Evolutionary conservation across 2,329 filamentous ascomycete species (phyloP).

Genomic region (Dactylellina haptotyla): DNA sequence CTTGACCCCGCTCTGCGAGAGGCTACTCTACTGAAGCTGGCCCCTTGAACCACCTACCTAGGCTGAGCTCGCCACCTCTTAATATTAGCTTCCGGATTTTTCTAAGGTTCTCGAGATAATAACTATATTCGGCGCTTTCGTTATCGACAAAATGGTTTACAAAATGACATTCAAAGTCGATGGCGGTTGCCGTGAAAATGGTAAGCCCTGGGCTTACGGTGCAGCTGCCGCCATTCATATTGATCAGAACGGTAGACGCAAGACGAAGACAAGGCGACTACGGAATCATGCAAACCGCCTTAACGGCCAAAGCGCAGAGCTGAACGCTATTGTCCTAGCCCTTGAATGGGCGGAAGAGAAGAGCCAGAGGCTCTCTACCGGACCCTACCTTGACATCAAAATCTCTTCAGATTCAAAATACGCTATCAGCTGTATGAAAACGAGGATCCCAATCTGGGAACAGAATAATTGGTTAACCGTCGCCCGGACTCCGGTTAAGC

Average conservation of each 20-base stretch:
- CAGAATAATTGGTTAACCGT: not conserved
- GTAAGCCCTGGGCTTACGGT: not conserved
- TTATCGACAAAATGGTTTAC: conserved; percentile 13
- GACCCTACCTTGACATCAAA: not conserved
- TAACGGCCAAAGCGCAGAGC: not conserved
- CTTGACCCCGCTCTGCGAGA: too few relatives aligned
- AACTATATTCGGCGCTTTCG: too few relatives aligned
- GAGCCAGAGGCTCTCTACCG: not conserved
- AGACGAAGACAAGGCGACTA: not conserved
- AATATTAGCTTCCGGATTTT: too few relatives aligned
- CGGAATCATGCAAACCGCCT: not conserved
- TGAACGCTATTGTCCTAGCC: not conserved
- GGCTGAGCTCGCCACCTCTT: too few relatives aligned
- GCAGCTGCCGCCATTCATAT: not conserved
- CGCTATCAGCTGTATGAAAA: not conserved
- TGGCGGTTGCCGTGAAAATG: not conserved
- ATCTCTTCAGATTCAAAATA: not conserved
- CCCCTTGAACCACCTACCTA: too few relatives aligned
- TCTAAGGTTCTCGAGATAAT: too few relatives aligned
- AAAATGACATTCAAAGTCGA: not conserved
- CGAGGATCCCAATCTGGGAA: not conserved
- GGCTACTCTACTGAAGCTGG: too few relatives aligned
- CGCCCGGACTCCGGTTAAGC: not conserved
- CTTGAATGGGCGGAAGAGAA: not conserved
- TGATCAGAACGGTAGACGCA: not conserved